Conservation (phyloP, 495 filamentous ascomycete species). For the Cryomyces minteri region DNA sequence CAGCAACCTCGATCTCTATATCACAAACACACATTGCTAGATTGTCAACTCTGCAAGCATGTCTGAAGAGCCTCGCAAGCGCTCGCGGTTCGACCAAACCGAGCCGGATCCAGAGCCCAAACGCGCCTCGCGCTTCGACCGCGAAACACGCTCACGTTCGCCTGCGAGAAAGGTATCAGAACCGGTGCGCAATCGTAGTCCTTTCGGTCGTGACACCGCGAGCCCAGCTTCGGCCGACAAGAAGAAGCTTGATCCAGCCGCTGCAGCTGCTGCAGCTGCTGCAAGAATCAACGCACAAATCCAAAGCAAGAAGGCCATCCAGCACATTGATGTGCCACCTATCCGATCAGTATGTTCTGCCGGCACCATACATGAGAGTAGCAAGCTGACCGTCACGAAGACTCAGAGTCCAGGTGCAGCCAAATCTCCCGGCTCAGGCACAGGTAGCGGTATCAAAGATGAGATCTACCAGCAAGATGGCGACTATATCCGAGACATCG, state of each 20-base stretch:
- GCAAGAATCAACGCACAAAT: slow-evolving; percentile 87
- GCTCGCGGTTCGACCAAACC: slow-evolving; percentile 82
- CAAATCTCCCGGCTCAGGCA: slow-evolving; percentile 23
- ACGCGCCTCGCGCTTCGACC: slow-evolving; percentile 58
- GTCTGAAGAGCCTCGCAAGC: slow-evolving; percentile 70
- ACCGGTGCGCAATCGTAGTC: slow-evolving; percentile 60
- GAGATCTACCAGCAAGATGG: slow-evolving; percentile 90
- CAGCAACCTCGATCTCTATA: neutral
- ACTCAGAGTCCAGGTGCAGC: slow-evolving; percentile 30
- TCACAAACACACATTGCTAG: neutral
- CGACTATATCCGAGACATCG: slow-evolving; percentile 94
- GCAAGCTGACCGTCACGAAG: slow-evolving; percentile 11
- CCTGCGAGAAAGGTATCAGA: slow-evolving; percentile 41
- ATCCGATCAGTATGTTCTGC: slow-evolving; percentile 41
- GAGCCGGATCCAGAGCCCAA: slow-evolving; percentile 46
- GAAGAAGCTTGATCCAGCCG: slow-evolving; percentile 27
- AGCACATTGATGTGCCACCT: slow-evolving; percentile 86
- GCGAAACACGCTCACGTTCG: slow-evolving; percentile 52
- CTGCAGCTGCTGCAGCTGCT: slow-evolving; percentile 79
- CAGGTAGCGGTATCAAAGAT: slow-evolving; percentile 34
- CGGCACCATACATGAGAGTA: slow-evolving; percentile 3
- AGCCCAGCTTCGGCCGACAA: slow-evolving; percentile 23
- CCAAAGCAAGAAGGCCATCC: slow-evolving; percentile 80
- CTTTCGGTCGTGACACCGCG: slow-evolving; percentile 38
- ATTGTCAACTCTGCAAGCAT: slow-evolving; percentile 26